Evolutionary conservation across 352 stramenopile genomes (phyloP).

Genomic region (Blastocystis sp.): DNA sequence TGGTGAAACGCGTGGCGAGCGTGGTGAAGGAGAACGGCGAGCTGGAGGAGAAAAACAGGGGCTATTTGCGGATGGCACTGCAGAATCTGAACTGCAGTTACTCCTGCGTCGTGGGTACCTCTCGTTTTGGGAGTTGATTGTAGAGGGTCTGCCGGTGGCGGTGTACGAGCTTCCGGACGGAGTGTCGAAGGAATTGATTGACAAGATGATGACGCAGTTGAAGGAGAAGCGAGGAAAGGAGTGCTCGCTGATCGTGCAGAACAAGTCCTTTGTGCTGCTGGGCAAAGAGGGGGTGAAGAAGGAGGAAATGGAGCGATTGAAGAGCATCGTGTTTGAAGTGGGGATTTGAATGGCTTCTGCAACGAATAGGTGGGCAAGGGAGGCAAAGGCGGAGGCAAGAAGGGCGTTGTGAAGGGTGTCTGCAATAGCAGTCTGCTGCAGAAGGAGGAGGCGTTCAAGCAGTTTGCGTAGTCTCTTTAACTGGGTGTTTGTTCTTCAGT

Average conservation of each 20-base stretch:
- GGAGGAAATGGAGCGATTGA: conserved; percentile 2
- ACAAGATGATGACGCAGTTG: conserved; percentile 10
- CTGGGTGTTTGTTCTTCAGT: conserved; percentile 13
- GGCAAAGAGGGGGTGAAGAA: background rate
- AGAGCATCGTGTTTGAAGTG: conserved; percentile 23
- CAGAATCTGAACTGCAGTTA: conserved; percentile 76
- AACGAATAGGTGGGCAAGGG: conserved; percentile 14
- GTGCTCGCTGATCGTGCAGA: conserved; percentile 22
- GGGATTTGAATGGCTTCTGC: background rate
- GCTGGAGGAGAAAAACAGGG: conserved; percentile 75
- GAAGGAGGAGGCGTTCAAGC: conserved; percentile 35
- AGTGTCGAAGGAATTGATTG: conserved; percentile 14
- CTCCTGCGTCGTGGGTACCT: background rate
- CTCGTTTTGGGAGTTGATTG: background rate
- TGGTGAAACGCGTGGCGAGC: conserved; percentile 72
- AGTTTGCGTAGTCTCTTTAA: background rate
- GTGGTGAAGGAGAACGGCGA: conserved; percentile 77
- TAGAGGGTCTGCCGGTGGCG: background rate
- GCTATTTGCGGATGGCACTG: conserved; percentile 77
- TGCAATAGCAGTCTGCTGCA: conserved; percentile 9
- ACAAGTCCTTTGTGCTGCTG: conserved; percentile 37
- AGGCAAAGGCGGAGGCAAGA: conserved; percentile 62
- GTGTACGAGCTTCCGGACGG: conserved; percentile 28
- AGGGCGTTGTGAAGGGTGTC: conserved; percentile 46
- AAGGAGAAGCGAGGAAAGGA: background rate